Evolutionary conservation across 83 land plant genomes (phyloP), one percentile per base, ranked within the genome.

Genomic region (Picea mariana): DNA sequence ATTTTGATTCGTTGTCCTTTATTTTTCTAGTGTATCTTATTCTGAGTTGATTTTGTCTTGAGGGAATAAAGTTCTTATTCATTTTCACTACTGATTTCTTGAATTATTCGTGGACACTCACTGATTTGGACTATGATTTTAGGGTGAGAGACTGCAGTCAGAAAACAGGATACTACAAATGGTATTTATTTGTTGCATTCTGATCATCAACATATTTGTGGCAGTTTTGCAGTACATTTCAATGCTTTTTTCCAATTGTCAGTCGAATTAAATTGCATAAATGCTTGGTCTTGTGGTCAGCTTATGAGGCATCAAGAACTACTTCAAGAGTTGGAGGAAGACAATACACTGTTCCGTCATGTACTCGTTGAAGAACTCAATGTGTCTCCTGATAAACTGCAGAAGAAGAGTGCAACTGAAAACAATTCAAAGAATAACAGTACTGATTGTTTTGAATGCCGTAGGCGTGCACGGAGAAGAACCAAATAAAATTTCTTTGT

Each of bases 331-430:
- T 82, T 92, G 59, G 83, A 69, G 79, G 84, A 90, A 55, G 90
- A 90, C 78, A 92, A 90, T 83, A 77, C 85, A 62, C 84, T 85
- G 80, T 88, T 92, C 52, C 93, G 84, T 23, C 75, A 79, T n/a
- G 77, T 90, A 79, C 88, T 92, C 0, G 68, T 90, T 9, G 91
- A 92, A 82, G 95, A 92, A 27, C 79, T 92, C 34, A 90, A 89
- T 76, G 71, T 92, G 67, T 82, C 88, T 12, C 84, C 91, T 21
- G 81, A 78, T 84, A 90, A 91, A 81, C 83, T 92, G 24, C 82
- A 88, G 59, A 62, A 71, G n/a, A 84, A 77, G 77, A 15, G 58
- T 15, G 23, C 60, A 7, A 75, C 31, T 78, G 80, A 34, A 78
- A 71, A 12, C 20, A 84, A 44, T 47, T 61, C 81, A 27, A 6